Conservation (phyloP, 345 rosid species). For the Syzygium grande region DNA sequence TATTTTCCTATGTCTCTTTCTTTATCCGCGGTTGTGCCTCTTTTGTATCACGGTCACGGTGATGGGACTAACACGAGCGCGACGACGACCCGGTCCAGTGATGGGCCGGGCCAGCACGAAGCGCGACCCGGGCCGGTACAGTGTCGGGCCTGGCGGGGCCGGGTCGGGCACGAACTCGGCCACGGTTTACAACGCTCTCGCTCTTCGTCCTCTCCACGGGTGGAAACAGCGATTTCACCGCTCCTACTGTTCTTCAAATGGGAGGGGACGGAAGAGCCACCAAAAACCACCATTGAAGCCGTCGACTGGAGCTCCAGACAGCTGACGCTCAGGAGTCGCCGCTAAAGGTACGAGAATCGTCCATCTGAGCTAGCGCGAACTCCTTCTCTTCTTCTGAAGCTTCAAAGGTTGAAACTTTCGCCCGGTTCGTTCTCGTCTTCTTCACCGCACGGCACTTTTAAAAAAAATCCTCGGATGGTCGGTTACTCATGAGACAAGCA, state of each 20-base stretch:
- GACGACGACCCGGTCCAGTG: background rate
- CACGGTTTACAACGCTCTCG: background rate
- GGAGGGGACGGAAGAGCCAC: background rate
- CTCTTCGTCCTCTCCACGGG: background rate
- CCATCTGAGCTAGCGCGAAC: background rate
- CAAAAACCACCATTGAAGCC: background rate
- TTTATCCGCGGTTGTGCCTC: too few species aligned
- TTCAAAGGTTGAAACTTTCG: background rate
- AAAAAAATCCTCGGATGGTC: background rate
- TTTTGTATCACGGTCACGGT: background rate
- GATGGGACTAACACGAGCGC: background rate
- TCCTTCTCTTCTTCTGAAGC: background rate
- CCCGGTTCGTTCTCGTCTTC: background rate
- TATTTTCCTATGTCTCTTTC: too few species aligned
- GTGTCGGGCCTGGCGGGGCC: background rate
- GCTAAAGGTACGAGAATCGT: background rate
- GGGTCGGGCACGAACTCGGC: background rate
- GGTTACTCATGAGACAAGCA: conserved; percentile 24
- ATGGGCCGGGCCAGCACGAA: background rate
- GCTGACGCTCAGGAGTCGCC: background rate
- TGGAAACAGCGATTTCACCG: background rate
- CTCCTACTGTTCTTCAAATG: background rate
- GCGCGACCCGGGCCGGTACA: background rate
- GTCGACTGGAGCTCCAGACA: background rate
- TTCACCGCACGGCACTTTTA: background rate